These are phyloP conservation scores for Colletotrichum destructivum DNA, from an alignment of 2,329 filamentous ascomycete species.

Conservation along the genomic window DNA sequence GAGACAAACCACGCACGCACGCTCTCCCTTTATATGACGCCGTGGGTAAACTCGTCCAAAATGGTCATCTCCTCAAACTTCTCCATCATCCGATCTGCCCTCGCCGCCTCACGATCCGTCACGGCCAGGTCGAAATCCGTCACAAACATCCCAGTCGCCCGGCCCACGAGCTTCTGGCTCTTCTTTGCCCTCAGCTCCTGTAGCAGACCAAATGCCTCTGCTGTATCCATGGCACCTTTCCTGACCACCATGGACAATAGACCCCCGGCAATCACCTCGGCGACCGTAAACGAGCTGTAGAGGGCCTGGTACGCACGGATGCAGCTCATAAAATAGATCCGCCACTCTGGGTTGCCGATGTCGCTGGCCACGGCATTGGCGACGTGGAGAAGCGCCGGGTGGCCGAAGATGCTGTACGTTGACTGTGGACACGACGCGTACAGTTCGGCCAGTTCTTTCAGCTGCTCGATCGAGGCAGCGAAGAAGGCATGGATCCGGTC, in stretches of 20 bases:
- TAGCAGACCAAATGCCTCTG: constrained; percentile 50
- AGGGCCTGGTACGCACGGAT: constrained; percentile 56
- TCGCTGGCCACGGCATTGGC: constrained; percentile 54
- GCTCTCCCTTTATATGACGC: constrained; percentile 10
- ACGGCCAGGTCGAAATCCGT: constrained; percentile 53
- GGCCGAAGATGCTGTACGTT: constrained; percentile 56
- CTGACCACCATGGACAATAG: constrained; percentile 55
- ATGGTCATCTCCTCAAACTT: constrained; percentile 49
- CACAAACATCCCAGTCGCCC: constrained; percentile 53
- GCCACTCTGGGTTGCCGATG: constrained; percentile 49
- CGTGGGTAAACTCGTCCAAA: constrained; percentile 35
- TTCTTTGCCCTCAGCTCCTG: constrained; percentile 48
- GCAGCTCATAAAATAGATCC: constrained; percentile 55
- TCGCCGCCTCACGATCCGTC: constrained; percentile 52
- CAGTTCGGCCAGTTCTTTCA: constrained; percentile 57
- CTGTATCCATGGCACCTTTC: constrained; percentile 50
- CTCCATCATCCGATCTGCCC: constrained; percentile 51
- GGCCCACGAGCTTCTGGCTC: constrained; percentile 46
- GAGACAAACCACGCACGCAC: no score
- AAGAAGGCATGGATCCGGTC: constrained; percentile 45
- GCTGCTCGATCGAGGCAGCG: constrained; percentile 54
- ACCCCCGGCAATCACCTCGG: constrained; percentile 52
- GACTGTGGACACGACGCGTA: constrained; percentile 53
- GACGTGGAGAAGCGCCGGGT: constrained; percentile 56
- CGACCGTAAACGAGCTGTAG: constrained; percentile 53